A percentile compares a stretch with the other conserved stretches of the same genome.
Conservation (phyloP, 2,329 filamentous ascomycete species). For the Neurospora crassa region DNA sequence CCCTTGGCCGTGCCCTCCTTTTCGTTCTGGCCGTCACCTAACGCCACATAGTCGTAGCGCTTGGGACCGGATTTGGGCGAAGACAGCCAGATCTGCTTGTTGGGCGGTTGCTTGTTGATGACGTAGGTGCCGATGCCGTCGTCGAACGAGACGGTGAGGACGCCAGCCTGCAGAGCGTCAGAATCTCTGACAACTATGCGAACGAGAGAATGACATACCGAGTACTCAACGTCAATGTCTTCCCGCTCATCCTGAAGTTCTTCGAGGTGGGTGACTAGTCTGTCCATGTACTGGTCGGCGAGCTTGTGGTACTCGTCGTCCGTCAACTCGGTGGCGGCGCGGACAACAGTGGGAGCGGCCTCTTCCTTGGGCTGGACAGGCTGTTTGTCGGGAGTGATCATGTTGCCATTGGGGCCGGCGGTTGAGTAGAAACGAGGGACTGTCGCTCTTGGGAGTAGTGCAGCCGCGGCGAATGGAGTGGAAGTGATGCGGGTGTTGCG, state of each 20-base stretch:
- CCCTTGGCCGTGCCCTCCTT: constrained; percentile 68
- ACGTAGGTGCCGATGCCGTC: constrained; percentile 68
- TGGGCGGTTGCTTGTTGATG: constrained; percentile 96
- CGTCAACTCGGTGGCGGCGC: constrained; percentile 51
- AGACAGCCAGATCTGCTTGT: constrained; percentile 95
- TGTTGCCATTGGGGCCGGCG: constrained; percentile 28
- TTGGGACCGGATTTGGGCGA: constrained; percentile 88
- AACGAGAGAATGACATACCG: constrained; percentile 44
- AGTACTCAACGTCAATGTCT: constrained; percentile 81
- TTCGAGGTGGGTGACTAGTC: constrained; percentile 53
- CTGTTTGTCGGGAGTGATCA: constrained; percentile 48
- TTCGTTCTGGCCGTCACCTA: constrained; percentile 62
- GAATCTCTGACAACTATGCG: not conserved
- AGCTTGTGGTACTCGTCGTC: constrained; percentile 67
- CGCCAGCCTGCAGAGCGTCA: constrained; percentile 56
- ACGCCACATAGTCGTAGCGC: constrained; percentile 80
- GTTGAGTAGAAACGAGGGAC: constrained; percentile 21
- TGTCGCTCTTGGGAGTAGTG: not conserved
- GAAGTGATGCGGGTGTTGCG: constrained; percentile 17
- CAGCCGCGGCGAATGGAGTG: constrained; percentile 6
- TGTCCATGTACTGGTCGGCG: constrained; percentile 64
- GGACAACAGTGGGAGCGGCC: constrained; percentile 23
- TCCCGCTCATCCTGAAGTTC: constrained; percentile 61
- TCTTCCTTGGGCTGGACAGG: constrained; percentile 31
- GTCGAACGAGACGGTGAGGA: constrained; percentile 66